Evolutionary conservation across 1,284 basidiomycete genomes (phyloP).

Genomic region (Cutaneotrichosporon arboriforme): DNA sequence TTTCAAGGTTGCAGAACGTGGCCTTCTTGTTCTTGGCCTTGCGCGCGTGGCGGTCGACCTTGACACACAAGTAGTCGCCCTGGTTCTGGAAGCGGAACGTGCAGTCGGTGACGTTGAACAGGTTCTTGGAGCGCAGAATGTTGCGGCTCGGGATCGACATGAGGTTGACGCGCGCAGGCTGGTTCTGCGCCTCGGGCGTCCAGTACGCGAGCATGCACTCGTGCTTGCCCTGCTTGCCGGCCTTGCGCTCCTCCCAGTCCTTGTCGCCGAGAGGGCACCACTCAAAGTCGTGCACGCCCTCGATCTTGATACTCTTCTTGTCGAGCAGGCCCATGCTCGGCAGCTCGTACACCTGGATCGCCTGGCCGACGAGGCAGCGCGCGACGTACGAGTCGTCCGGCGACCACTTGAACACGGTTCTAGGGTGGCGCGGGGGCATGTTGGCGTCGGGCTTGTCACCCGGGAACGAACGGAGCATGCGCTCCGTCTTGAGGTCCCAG

Average conservation of each 20-base stretch:
- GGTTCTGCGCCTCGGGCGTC: conserved; percentile 94
- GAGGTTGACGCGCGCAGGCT: conserved; percentile 92
- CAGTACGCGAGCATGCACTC: conserved; percentile 97
- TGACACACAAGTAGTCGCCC: conserved; percentile 97
- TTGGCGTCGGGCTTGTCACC: conserved; percentile 53
- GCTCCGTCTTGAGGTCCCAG: conserved; percentile 94
- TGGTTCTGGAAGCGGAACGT: conserved; percentile 99
- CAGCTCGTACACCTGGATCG: conserved; percentile 94
- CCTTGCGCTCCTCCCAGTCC: conserved; percentile 69
- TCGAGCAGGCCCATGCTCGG: conserved; percentile 91
- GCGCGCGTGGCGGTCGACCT: conserved; percentile 83
- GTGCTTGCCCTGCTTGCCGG: conserved; percentile 46
- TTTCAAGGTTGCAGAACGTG: conserved; percentile 96
- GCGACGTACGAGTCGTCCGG: conserved; percentile 94
- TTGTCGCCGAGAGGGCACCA: conserved; percentile 94
- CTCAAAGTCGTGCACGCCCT: conserved; percentile 97
- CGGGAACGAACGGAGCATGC: conserved; percentile 89
- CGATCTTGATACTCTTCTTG: conserved; percentile 97
- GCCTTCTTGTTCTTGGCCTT: conserved; percentile 97
- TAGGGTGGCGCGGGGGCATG: conserved; percentile 50
- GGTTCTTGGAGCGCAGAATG: conserved; percentile 87
- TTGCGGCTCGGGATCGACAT: conserved; percentile 81
- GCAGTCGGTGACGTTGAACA: conserved; percentile 98
- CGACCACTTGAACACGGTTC: conserved; percentile 98
- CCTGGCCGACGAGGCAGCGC: conserved; percentile 77